A percentile compares a stretch with the other conserved stretches of the same genome.
These are phyloP conservation scores for Chlorella sp. DNA, from an alignment of 139 green algal genomes.

Conservation along the genomic window DNA sequence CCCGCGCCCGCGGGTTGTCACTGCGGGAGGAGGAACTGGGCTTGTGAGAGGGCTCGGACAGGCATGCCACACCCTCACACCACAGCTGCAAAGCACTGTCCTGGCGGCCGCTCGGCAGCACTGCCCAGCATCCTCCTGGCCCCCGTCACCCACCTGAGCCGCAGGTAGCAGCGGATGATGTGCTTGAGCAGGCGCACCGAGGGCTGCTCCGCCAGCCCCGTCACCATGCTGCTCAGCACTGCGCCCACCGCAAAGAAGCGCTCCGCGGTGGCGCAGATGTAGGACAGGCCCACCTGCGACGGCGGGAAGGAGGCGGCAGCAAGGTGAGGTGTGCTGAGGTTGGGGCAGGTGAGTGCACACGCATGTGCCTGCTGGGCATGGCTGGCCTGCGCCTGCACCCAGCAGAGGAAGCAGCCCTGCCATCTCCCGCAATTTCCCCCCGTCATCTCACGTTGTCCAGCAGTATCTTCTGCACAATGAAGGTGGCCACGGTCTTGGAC, in stretches of 20 bases:
- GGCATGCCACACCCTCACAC: too few relatives aligned
- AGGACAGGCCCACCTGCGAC: constrained; percentile 88
- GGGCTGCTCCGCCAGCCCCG: constrained; percentile 81
- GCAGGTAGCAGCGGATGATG: constrained; percentile 99
- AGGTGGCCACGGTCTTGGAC: constrained; percentile 99
- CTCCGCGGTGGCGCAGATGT: constrained; percentile 99
- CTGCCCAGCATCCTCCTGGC: neutral
- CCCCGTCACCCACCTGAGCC: constrained; percentile 58
- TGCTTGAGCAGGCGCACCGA: constrained; percentile 97
- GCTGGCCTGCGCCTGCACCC: neutral
- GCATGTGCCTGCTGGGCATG: neutral
- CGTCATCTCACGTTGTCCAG: constrained; percentile 85
- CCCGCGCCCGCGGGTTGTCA: constrained; percentile 79
- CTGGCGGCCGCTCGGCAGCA: neutral
- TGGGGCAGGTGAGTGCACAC: too few relatives aligned
- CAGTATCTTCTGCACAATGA: constrained; percentile 99
- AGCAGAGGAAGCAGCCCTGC: neutral
- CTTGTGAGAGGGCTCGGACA: neutral
- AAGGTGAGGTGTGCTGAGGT: neutral
- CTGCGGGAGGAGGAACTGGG: constrained; percentile 8
- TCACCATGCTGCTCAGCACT: constrained; percentile 94
- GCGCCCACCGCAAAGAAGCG: constrained; percentile 97
- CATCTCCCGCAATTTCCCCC: neutral
- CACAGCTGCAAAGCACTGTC: too few relatives aligned
- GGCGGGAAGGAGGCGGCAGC: neutral